Percentiles rank a stretch among this genome's conserved stretches.
These are phyloP conservation scores for Podaxis sp. DNA, from an alignment of 768 basidiomycete species.

Conservation along the genomic window DNA sequence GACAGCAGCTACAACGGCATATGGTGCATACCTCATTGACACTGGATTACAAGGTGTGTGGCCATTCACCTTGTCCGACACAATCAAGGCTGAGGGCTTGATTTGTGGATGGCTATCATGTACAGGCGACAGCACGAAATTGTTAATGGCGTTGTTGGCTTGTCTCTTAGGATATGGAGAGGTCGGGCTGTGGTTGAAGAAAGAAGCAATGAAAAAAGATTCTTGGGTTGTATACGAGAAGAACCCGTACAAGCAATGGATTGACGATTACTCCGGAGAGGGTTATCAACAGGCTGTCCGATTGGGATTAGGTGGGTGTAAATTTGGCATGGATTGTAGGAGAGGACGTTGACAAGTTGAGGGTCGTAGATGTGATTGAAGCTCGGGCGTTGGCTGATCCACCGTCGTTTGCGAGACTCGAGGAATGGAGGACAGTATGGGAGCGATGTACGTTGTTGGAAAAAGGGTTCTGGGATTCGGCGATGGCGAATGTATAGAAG, in stretches of 20 bases:
- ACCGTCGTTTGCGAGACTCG: conserved; percentile 56
- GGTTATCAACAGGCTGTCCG: conserved; percentile 72
- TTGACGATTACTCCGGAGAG: conserved; percentile 75
- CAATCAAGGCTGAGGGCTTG: not conserved
- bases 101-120: not conserved
- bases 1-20: conserved; percentile 73
- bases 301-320: conserved; percentile 63
- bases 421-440: conserved; percentile 74
- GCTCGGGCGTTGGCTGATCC: conserved; percentile 55
- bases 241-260: conserved; percentile 77
- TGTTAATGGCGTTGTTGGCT: conserved; percentile 80
- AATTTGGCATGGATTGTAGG: not conserved
- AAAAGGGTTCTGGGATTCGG: conserved; percentile 83
- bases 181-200: conserved; percentile 81
- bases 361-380: conserved; percentile 71
- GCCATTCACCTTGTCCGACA: no score
- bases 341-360: not conserved
- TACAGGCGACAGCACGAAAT: conserved; percentile 66
- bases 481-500: conserved; percentile 29
- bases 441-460: conserved; percentile 74
- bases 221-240: conserved; percentile 59
- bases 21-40: conserved; percentile 85
- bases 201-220: conserved; percentile 41
- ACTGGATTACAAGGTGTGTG: conserved; percentile 62
- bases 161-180: conserved; percentile 93